Evolutionary conservation across 768 basidiomycete species (phyloP).

Genomic region (Tephrocybe rancida): DNA sequence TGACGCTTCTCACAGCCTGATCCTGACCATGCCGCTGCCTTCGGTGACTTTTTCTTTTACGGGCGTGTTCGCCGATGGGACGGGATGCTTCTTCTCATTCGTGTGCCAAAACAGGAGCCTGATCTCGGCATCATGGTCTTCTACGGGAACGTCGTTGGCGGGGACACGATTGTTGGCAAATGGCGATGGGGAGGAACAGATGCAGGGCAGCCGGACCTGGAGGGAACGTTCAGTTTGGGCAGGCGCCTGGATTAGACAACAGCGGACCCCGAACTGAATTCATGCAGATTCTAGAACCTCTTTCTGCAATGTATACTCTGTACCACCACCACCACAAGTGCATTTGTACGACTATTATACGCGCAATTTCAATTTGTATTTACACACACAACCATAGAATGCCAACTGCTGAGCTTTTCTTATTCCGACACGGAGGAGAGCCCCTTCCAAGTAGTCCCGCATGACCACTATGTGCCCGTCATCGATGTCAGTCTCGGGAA

Average conservation of each 20-base stretch:
- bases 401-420: too few relatives aligned
- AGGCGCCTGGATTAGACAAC: conserved; percentile 38
- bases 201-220: conserved; percentile 51
- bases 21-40: conserved; percentile 8
- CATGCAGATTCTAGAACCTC: too few relatives aligned
- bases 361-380: too few relatives aligned
- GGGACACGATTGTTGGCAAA: conserved; percentile 67
- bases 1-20: conserved; percentile 1
- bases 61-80: conserved; percentile 14
- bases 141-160: conserved; percentile 71
- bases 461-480: too few relatives aligned
- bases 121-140: conserved; percentile 46
- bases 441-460: too few relatives aligned
- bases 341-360: too few relatives aligned
- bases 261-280: too few relatives aligned
- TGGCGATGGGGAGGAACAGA: conserved; percentile 60
- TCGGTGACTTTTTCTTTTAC: background rate
- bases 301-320: too few relatives aligned
- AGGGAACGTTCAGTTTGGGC: conserved; percentile 66
- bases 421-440: too few relatives aligned
- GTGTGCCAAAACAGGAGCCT: conserved; percentile 8
- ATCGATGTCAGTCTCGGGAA: too few relatives aligned
- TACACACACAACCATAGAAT: too few relatives aligned
- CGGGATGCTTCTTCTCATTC: conserved; percentile 5
- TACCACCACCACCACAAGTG: too few relatives aligned